Base-by-base conservation (phyloP, 208 protist genomes). In the Trypanosoma congolense region DNA sequence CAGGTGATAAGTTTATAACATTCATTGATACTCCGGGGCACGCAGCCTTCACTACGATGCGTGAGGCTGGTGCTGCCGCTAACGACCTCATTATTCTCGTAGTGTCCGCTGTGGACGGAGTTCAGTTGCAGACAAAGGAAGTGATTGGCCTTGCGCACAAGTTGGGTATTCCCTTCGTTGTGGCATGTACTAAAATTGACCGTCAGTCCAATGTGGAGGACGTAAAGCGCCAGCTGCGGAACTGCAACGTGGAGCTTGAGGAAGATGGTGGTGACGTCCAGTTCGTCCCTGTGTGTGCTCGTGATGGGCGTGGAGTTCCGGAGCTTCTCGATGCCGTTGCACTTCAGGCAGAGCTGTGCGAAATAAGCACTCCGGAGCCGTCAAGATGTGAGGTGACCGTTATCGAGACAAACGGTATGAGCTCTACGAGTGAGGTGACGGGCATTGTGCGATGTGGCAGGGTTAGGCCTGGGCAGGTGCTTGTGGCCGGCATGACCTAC, bases 11-110 rank as follows among this genome's bases (percentile, higher is more conserved):
- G 48, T 40, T 57, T 29, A 88, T 98, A 45, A 99, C 97, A 0
- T 98, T 99, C 62, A 93, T 99, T 54, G 98, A 99, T 77, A 99
- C 98, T 1, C 98, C 98, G 2, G 98, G 98, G 19, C 98, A 99
- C 75, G 92, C 78, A 18, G 96, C 93, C 24, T 98, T 97, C 65
- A 88, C 87, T 12, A 80, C 75, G 26, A 99, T 98, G 96, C 85
- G 97, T 21, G 76, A 86, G 61, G 85, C 86, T n/a, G 97, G 97
- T 24, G 92, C 95, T 2, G 53, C 52, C n/a, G 84, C 91, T 1
- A 98, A 97, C 10, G 98, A 99, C 71, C 83, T 99, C 29, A 92
- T 98, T 49, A 74, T 99, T 31, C 80, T 99, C 4, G 87, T 99
- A 24, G 87, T 99, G 3, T 97, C 97, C 4, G 92, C 87, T 4